Evolutionary conservation across 2,329 filamentous ascomycete species (phyloP).

Genomic region (Neophaeococcomyces aloes): DNA sequence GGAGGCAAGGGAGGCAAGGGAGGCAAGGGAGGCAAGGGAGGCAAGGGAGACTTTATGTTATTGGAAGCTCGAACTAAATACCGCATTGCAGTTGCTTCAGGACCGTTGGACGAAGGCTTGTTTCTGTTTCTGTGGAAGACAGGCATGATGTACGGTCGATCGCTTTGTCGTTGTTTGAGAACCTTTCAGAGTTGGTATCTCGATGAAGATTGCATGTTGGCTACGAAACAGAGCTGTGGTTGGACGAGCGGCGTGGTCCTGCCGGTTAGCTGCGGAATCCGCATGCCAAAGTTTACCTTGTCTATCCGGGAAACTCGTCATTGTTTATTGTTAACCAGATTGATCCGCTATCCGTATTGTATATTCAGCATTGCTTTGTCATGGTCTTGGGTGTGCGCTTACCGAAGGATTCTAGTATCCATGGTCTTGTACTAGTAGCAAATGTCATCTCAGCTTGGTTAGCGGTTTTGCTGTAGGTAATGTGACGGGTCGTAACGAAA

Average conservation of each 20-base stretch:
- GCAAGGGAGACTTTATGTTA: background rate
- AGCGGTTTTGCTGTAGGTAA: too few relatives aligned
- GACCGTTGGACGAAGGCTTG: too few relatives aligned
- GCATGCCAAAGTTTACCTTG: background rate
- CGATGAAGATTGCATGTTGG: background rate
- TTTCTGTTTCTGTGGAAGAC: too few relatives aligned
- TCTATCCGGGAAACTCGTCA: background rate
- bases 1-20: background rate
- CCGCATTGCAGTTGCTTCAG: background rate
- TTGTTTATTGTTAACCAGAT: too few relatives aligned
- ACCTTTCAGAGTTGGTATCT: background rate
- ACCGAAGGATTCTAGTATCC: background rate
- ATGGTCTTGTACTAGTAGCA: too few relatives aligned
- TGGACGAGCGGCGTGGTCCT: background rate
- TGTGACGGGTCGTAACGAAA: too few relatives aligned
- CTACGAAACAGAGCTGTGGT: background rate
- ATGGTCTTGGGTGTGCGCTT: background rate
- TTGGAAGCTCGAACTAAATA: background rate
- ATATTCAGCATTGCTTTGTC: too few relatives aligned
- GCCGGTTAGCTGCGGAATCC: slow-evolving; percentile 1
- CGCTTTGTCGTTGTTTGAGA: too few relatives aligned
- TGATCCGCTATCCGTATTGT: too few relatives aligned
- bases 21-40: background rate
- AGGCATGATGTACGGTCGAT: too few relatives aligned
- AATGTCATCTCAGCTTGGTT: too few relatives aligned